These are phyloP conservation scores for Psilocybe cubensis DNA, from an alignment of 768 basidiomycete species.

Conservation along the genomic window DNA sequence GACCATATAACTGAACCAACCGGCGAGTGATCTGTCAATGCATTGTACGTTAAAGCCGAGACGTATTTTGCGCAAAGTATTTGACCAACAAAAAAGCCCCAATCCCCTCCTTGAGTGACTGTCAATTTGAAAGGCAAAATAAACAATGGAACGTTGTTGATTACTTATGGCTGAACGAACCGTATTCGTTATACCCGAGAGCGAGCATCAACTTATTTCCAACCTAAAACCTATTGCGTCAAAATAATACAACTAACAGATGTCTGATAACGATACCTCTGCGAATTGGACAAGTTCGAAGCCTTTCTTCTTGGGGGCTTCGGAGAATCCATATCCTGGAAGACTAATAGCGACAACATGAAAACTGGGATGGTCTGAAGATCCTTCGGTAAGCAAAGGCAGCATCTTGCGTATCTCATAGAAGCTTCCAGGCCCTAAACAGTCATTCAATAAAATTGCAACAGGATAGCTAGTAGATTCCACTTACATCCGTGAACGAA, in stretches of 20 bases:
- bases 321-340: slow-evolving; percentile 67
- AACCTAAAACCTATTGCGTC: slow-evolving; percentile 38
- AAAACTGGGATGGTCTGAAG: slow-evolving; percentile 54
- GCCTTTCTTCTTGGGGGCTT: slow-evolving; percentile 54
- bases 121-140: neutral
- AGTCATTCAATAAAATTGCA: neutral
- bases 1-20: slow-evolving; percentile 31
- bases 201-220: slow-evolving; percentile 52
- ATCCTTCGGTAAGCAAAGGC: slow-evolving; percentile 47
- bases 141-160: neutral
- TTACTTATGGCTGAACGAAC: slow-evolving; percentile 22
- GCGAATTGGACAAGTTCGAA: slow-evolving; percentile 52
- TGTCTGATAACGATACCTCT: slow-evolving; percentile 39
- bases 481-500: slow-evolving; percentile 62
- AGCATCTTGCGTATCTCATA: slow-evolving; percentile 60
- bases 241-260: slow-evolving; percentile 58
- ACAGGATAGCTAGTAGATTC: slow-evolving; percentile 2
- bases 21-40: slow-evolving; percentile 27
- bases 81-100: slow-evolving; percentile 39
- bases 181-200: slow-evolving; percentile 54
- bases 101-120: slow-evolving; percentile 56
- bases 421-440: slow-evolving; percentile 64
- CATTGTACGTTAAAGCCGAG: neutral
- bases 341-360: slow-evolving; percentile 64
- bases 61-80: neutral